phyloP scores from a whole-genome alignment of 2,329 filamentous ascomycete species.

The Stachybotrys echinatus region DNA sequence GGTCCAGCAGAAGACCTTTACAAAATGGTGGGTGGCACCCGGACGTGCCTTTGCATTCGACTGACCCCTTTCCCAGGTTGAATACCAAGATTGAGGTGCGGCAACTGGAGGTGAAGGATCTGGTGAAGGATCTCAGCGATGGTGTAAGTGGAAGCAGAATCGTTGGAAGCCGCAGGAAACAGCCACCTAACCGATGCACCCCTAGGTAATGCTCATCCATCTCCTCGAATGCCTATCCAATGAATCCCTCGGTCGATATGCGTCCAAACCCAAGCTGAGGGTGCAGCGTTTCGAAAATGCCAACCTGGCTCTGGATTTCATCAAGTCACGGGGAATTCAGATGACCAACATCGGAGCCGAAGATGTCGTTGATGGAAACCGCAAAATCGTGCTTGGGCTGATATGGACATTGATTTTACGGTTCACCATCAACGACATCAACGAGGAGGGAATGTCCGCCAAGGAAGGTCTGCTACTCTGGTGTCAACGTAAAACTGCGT shows the following conservation, averaged over 20 bases:
- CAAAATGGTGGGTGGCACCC: constrained; percentile 71
- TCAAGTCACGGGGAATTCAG: constrained; percentile 85
- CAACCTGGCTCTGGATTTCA: constrained; percentile 90
- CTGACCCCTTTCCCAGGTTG: constrained; percentile 53
- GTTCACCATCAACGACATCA: constrained; percentile 98
- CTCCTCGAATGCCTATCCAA: constrained; percentile 92
- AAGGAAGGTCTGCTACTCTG: constrained; percentile 93
- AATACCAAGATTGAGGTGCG: constrained; percentile 88
- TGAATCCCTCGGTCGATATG: constrained; percentile 94
- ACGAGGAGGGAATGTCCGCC: constrained; percentile 93
- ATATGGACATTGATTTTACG: constrained; percentile 98
- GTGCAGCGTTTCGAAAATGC: constrained; percentile 98
- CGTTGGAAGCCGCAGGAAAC: background rate
- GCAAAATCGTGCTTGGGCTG: constrained; percentile 92
- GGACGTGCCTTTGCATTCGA: too few relatives aligned
- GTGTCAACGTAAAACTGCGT: constrained; percentile 98
- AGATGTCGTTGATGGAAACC: constrained; percentile 95
- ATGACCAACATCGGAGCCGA: constrained; percentile 98
- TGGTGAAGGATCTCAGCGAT: constrained; percentile 86
- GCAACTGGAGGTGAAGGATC: constrained; percentile 74
- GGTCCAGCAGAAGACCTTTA: constrained; percentile 98
- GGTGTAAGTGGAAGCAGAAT: constrained; percentile 58
- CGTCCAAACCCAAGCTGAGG: constrained; percentile 89
- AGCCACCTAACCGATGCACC: constrained; percentile 9
- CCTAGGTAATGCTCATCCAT: constrained; percentile 87